These are phyloP conservation scores for Neurospora sp. DNA, from an alignment of 495 filamentous ascomycete genomes.

Conservation along the genomic window DNA sequence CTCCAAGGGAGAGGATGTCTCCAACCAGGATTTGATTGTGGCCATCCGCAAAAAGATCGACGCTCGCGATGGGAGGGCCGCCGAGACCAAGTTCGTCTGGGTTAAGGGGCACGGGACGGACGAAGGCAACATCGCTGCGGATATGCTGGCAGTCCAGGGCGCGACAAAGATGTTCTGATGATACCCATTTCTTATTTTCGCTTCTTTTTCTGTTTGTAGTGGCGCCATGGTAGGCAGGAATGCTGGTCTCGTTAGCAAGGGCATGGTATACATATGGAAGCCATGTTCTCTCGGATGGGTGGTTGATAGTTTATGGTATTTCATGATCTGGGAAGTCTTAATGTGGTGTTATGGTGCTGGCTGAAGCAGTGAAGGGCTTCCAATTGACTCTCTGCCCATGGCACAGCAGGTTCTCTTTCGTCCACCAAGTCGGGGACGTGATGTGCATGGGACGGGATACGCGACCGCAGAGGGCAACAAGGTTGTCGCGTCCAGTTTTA, in stretches of 20 bases:
- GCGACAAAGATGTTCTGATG: slow-evolving; percentile 11
- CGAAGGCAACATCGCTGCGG: slow-evolving; percentile 68
- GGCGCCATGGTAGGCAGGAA: neutral
- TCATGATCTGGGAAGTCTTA: neutral
- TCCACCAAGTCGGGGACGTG: neutral
- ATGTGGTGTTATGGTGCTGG: neutral
- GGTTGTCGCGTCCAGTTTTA: neutral
- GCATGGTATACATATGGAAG: neutral
- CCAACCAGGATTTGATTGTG: slow-evolving; percentile 78
- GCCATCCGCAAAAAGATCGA: slow-evolving; percentile 63
- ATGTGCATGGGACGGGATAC: neutral
- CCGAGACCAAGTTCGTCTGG: slow-evolving; percentile 68
- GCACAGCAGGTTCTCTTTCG: neutral
- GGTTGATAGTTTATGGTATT: neutral
- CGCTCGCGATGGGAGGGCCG: slow-evolving; percentile 49
- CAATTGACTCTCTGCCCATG: neutral
- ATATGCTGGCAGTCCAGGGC: slow-evolving; percentile 50
- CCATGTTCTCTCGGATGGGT: neutral
- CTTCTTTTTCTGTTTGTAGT: neutral
- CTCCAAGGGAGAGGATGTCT: slow-evolving; percentile 54
- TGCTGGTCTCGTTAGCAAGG: neutral
- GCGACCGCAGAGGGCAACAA: neutral
- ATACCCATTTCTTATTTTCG: slow-evolving; percentile 5
- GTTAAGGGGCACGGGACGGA: slow-evolving; percentile 70
- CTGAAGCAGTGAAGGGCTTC: neutral